Base-by-base conservation (phyloP, 2,329 filamentous ascomycete species). In the Didymella glomerata region DNA sequence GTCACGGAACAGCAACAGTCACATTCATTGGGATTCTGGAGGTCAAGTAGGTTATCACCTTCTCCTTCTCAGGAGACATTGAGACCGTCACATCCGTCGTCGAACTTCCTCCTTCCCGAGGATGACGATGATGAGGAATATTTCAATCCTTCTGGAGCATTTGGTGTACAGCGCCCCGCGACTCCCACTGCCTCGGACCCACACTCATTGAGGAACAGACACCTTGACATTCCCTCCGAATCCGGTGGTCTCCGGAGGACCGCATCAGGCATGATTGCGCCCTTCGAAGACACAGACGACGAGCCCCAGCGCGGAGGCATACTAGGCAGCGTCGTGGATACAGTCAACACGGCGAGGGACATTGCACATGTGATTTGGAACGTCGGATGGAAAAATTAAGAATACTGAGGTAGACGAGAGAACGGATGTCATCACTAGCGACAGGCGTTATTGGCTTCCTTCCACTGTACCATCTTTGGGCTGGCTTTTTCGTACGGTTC, bases 181-280 rank as follows among this genome's bases (percentile, higher is more conserved):
- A 71, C 72, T 6, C 66, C 72, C 57, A 79, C 78, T 67, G 68
- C 64, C 59, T 77, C 64, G 9, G 61, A 69, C 44, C 58, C 68
- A 24, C 63, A 70, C 36, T 60, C 63, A 40, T 60, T 65, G 57
- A 65, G 67, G 30, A 55, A 60, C 42, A 65, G 60, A 50, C 60
- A 54, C 32, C 53, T 61, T n/a, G 54, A 60, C 9, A 60, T 67
- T n/a, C 61, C 63, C 11, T 66, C 65, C 8, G 63, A 69, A 45
- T 65, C 68, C 3, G 74, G 76, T 18, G 88, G 88, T 51, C 88
- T 96, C 82, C 87, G 89, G 62, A 85, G 93, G 66, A 96, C 92
- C 20, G 83, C 88, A 49, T 95, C 92, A 38, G 93, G 92, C 67
- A 96, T 96, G 91, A 90, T 96, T 69, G 93, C 96, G 90, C 91